Base-by-base conservation (phyloP, 2,329 filamentous ascomycete species). In the Hypoxylon sp. region DNA sequence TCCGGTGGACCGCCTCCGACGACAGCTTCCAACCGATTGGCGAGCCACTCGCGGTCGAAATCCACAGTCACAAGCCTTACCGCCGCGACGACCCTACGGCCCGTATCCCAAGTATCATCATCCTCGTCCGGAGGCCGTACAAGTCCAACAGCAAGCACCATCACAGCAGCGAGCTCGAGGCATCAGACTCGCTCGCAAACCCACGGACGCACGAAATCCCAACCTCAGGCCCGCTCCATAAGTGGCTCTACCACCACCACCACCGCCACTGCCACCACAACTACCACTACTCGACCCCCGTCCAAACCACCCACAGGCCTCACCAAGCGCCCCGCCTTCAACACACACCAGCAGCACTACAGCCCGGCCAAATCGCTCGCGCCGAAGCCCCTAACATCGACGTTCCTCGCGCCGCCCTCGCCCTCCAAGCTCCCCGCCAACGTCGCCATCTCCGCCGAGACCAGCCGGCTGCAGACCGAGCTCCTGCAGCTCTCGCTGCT, bases 341-440 rank as follows among this genome's bases (percentile, higher is more conserved):
- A 83, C 53, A 90, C 86, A 0, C 84, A 88, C 42, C 89, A 92
- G 72, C 89, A 92, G 72, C 89, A 91, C 79, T 91, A 88, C 80
- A 90, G 88, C 30, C 90, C 90, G 0, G 86, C 87, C 49, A 91
- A 91, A 74, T 83, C 82, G 3, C 80, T 84, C 7, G 84, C 86
- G 0, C 88, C 90, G 0, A 92, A 92, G 68, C 88, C 89, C 4
- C 81, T 88, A n/a, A 87, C 87, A 0, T 81, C 88, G 13, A 82
- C 84, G 44, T 85, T 84, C 78, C 84, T 90, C 49, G 87, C 86
- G 17, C 87, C 89, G 0, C 86, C 89, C 0, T 88, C 88, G 2
- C 89, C 89, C 0, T 88, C 86, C 31, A 89, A 90, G 73, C 83
- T 88, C 2, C 87, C 89, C 4, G 82, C 85, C 73, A 90, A 90